Conservation (phyloP, 305 asterid genomes). For the Plantago lanceolata region DNA sequence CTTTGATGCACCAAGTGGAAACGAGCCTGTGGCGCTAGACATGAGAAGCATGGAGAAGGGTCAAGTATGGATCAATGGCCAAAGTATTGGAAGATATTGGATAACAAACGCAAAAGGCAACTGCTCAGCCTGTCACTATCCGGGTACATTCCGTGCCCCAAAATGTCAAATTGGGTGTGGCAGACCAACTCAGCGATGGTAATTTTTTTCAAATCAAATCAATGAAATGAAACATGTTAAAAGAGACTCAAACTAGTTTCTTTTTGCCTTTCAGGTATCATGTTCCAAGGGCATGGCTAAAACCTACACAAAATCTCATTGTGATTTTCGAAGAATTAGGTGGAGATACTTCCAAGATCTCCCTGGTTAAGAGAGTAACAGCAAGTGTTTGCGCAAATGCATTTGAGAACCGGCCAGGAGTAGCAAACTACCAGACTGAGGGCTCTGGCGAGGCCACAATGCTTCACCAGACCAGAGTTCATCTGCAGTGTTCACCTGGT, state of each 20-base stretch:
- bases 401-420: slow-evolving; percentile 38
- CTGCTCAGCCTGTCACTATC: slow-evolving; percentile 52
- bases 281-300: slow-evolving; percentile 78
- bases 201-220: background rate
- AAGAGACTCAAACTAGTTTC: background rate
- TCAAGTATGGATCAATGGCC: slow-evolving; percentile 85
- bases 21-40: slow-evolving; percentile 73
- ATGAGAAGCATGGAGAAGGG: slow-evolving; percentile 82
- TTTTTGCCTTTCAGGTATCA: slow-evolving; percentile 50
- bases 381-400: slow-evolving; percentile 39
- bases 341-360: slow-evolving; percentile 53
- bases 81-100: slow-evolving; percentile 80
- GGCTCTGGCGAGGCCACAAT: slow-evolving; percentile 22
- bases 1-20: slow-evolving; percentile 62
- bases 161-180: slow-evolving; percentile 77
- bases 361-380: slow-evolving; percentile 41
- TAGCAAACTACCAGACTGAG: slow-evolving; percentile 35
- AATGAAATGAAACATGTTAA: background rate
- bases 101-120: slow-evolving; percentile 44
- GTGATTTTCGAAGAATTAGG: slow-evolving; percentile 63
- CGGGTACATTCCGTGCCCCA: slow-evolving; percentile 43
- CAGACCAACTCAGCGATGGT: slow-evolving; percentile 68
- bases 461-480: slow-evolving; percentile 40
- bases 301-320: slow-evolving; percentile 48
- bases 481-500: slow-evolving; percentile 41